A percentile compares a stretch with the other conserved stretches of the same genome.
phyloP scores from a whole-genome alignment of 305 asterid species.

The Solanum hybrid region DNA sequence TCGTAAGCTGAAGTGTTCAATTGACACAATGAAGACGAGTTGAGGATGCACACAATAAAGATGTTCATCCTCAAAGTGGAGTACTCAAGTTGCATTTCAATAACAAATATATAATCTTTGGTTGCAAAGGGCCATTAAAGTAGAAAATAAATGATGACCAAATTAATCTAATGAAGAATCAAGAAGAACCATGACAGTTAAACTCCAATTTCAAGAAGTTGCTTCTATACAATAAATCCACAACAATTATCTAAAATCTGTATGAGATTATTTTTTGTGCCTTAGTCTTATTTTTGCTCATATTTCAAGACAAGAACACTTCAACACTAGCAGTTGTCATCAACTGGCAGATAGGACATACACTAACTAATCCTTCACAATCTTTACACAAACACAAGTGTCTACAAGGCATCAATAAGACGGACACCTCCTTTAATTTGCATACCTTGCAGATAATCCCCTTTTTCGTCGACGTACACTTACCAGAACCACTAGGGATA shows the following conservation, averaged over 20 bases:
- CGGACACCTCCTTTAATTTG: constrained; percentile 48
- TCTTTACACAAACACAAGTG: constrained; percentile 84
- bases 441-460: constrained; percentile 45
- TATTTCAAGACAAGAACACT: constrained; percentile 55
- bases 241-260: background rate
- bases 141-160: background rate
- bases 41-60: background rate
- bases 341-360: constrained; percentile 70
- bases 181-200: background rate
- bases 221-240: background rate
- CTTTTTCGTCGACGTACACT: constrained; percentile 10
- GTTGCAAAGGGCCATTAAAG: background rate
- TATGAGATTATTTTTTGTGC: background rate
- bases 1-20: background rate
- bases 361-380: constrained; percentile 51
- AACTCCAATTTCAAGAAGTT: background rate
- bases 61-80: background rate
- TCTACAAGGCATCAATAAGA: constrained; percentile 79
- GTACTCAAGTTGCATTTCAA: background rate
- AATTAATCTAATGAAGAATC: background rate
- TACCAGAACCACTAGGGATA: constrained; percentile 20
- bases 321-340: constrained; percentile 45
- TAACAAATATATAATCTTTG: background rate
- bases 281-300: background rate
- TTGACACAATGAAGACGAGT: background rate